Percentiles rank a stretch among this genome's conserved stretches.
These are phyloP conservation scores for Aspergillus hortae DNA, from an alignment of 2,329 filamentous ascomycete genomes.

Conservation along the genomic window DNA sequence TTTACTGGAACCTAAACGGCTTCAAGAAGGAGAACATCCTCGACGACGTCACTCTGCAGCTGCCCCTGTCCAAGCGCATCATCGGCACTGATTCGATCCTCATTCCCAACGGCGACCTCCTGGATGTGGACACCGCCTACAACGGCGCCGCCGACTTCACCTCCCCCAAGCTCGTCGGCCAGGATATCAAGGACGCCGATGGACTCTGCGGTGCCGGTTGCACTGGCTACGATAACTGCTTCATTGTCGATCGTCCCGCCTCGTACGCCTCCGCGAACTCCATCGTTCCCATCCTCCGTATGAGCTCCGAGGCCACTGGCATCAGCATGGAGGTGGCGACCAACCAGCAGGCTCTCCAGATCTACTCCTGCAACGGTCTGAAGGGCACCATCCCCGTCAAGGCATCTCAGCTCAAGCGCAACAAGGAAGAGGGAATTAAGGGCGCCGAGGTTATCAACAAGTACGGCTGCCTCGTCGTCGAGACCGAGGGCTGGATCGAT, in stretches of 20 bases:
- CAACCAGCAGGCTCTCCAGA: slow-evolving; percentile 83
- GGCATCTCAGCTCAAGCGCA: slow-evolving; percentile 45
- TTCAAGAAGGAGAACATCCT: slow-evolving; percentile 44
- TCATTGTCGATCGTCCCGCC: slow-evolving; percentile 43
- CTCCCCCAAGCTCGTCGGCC: slow-evolving; percentile 72
- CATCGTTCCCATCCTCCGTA: slow-evolving; percentile 52
- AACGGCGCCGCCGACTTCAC: slow-evolving; percentile 60
- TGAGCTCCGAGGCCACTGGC: slow-evolving; percentile 67
- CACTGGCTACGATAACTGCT: slow-evolving; percentile 72
- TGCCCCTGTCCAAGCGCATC: slow-evolving; percentile 45
- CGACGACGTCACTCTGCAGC: slow-evolving; percentile 42
- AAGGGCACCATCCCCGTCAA: slow-evolving; percentile 58
- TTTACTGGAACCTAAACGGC: slow-evolving; percentile 51
- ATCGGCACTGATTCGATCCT: slow-evolving; percentile 57
- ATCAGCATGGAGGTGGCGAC: slow-evolving; percentile 78
- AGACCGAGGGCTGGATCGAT: slow-evolving; percentile 92
- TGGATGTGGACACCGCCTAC: slow-evolving; percentile 68
- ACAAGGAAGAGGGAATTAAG: slow-evolving; percentile 53
- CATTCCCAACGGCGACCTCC: slow-evolving; percentile 73
- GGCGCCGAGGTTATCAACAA: slow-evolving; percentile 49
- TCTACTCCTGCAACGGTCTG: slow-evolving; percentile 78
- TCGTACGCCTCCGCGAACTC: slow-evolving; percentile 30
- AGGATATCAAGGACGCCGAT: slow-evolving; percentile 60
- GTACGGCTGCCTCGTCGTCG: slow-evolving; percentile 84
- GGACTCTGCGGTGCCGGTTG: slow-evolving; percentile 79